Conservation (phyloP, 371 early-diverging fungal genomes). For the Apophysomyces elegans region DNA sequence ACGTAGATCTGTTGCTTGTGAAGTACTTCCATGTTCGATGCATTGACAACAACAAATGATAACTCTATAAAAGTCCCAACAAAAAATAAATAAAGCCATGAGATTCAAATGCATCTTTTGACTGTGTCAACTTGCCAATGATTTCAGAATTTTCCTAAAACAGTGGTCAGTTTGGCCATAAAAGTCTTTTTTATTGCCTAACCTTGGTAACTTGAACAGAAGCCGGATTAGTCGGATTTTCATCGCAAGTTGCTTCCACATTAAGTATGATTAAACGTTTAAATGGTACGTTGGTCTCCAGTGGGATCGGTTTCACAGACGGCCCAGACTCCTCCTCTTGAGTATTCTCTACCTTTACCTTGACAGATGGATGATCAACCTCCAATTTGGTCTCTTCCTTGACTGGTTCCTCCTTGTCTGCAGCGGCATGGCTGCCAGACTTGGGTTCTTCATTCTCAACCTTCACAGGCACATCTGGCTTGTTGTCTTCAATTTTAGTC, state of each 20-base stretch:
- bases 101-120: background rate
- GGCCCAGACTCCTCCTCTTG: conserved; percentile 4
- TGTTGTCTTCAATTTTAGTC: background rate
- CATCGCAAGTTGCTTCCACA: conserved; percentile 77
- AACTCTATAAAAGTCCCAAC: conserved; percentile 29
- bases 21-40: conserved; percentile 47
- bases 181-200: conserved; percentile 3
- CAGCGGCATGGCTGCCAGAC: background rate
- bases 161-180: background rate
- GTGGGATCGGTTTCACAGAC: background rate
- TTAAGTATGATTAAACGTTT: conserved; percentile 71
- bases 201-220: conserved; percentile 68
- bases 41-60: conserved; percentile 45
- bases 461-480: background rate
- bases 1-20: conserved; percentile 68
- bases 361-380: background rate
- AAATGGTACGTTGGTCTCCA: conserved; percentile 45
- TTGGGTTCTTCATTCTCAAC: conserved; percentile 1
- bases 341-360: background rate
- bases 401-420: background rate
- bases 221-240: conserved; percentile 64
- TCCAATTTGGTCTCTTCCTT: background rate
- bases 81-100: conserved; percentile 11
- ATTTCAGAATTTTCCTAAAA: conserved; percentile 50
- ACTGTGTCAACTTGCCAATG: conserved; percentile 36